A percentile compares a stretch with the other conserved stretches of the same genome.
These are phyloP conservation scores for Oryza glumipatula DNA, from an alignment of 176 grass and related monocot genomes.

Conservation along the genomic window DNA sequence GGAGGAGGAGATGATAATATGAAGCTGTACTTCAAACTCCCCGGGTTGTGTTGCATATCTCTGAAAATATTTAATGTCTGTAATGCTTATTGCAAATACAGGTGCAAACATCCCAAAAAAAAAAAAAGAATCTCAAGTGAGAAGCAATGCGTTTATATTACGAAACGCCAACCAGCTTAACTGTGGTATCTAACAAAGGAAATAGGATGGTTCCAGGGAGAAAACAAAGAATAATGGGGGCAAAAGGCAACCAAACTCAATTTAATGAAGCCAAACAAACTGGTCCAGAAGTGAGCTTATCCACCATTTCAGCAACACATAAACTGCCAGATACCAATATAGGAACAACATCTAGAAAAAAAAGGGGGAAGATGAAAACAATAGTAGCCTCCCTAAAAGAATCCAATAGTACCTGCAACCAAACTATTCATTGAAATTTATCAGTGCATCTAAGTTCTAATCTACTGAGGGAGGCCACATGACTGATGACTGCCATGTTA, in stretches of 20 bases:
- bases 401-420: neutral
- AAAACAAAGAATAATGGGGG: neutral
- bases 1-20: neutral
- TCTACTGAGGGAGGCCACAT: neutral
- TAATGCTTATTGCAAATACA: neutral
- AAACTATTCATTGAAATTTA: neutral
- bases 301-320: neutral
- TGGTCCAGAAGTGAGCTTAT: neutral
- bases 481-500: neutral
- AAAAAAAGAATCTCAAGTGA: neutral
- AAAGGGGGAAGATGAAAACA: neutral
- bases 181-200: neutral
- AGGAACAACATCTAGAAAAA: neutral
- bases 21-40: neutral
- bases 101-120: neutral
- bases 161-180: too few species aligned
- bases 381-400: neutral
- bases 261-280: neutral
- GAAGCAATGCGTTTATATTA: neutral
- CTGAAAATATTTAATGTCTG: neutral
- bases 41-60: neutral
- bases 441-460: neutral
- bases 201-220: neutral
- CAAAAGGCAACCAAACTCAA: neutral
- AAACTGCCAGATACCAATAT: neutral